phyloP scores from a whole-genome alignment of 495 filamentous ascomycete species.

The Podospora tetraspora region DNA sequence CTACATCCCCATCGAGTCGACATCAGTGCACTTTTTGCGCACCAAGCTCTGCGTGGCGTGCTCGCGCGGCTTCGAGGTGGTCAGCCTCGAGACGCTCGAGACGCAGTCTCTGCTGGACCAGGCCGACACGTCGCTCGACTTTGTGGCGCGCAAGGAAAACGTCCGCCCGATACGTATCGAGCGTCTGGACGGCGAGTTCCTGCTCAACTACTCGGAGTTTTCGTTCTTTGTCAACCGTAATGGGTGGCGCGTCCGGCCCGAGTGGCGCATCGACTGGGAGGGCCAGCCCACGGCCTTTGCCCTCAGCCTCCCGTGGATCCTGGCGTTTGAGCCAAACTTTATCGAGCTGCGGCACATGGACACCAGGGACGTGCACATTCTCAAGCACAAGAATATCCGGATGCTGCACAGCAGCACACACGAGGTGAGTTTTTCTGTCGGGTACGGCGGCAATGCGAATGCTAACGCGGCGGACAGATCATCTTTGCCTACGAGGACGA shows the following conservation, averaged over 20 bases:
- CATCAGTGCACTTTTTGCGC: slow-evolving; percentile 93
- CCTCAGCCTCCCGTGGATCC: slow-evolving; percentile 87
- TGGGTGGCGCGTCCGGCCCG: slow-evolving; percentile 90
- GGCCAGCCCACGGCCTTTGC: slow-evolving; percentile 87
- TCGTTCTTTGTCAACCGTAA: slow-evolving; percentile 99
- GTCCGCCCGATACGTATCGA: slow-evolving; percentile 98
- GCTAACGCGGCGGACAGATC: slow-evolving; percentile 50
- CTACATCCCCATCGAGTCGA: slow-evolving; percentile 95
- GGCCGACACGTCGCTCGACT: slow-evolving; percentile 95
- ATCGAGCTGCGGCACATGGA: slow-evolving; percentile 95
- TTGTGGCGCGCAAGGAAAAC: slow-evolving; percentile 87
- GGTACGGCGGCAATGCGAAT: slow-evolving; percentile 1
- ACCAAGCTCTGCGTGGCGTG: slow-evolving; percentile 96
- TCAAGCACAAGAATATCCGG: slow-evolving; percentile 89
- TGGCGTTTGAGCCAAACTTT: slow-evolving; percentile 98
- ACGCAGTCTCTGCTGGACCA: slow-evolving; percentile 96
- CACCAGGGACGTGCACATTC: slow-evolving; percentile 86
- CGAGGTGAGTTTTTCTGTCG: slow-evolving; percentile 60
- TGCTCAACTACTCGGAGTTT: slow-evolving; percentile 96
- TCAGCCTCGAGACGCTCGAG: slow-evolving; percentile 92
- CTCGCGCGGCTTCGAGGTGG: slow-evolving; percentile 92
- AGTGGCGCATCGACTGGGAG: slow-evolving; percentile 98
- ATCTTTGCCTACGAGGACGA: slow-evolving; percentile 98
- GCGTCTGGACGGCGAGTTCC: slow-evolving; percentile 90
- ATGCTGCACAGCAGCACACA: slow-evolving; percentile 95